Evolutionary conservation across 257 asterid genomes (phyloP), one percentile per base, ranked within the genome.

Genomic region (Datura wrightii): DNA sequence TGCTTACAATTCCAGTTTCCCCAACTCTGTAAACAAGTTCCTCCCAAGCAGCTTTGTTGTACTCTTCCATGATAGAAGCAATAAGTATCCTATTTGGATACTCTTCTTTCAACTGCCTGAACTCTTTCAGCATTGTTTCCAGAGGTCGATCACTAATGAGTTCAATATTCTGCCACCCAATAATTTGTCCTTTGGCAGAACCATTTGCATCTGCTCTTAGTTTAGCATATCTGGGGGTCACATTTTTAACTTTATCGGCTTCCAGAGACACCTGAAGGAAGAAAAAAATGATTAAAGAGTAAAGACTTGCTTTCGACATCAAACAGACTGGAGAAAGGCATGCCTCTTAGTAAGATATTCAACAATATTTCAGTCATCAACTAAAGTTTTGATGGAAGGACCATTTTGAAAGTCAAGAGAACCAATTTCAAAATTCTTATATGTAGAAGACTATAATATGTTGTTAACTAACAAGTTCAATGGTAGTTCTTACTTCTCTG

Each of bases 1-100:
- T 87, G 79, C 99, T 90, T 90, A 96, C 99, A 67, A 94, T 74
- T 87, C 99, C 99, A 86, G 95, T 88, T 90, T 96, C 94, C 90
- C 94, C 98, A 10, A 92, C 96, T 70, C 97, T 91, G 79, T 91
- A 95, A 86, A 96, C 92, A 79, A 96, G 98, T 89, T 96, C 99
- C 89, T 92, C 93, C 98, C 98, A 96, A 52, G 92, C 98, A 89
- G 92, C 91, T 89, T 92, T 94, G 92, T 92, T 82, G 83, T 94
- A 94, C 83, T 96, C 99, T 86, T 96, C 99, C 99, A 96, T 96
- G 90, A 96, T 89, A 4, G 99, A 96, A 85, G 98, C 99, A 90
- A 96, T 92, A 67, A 96, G 99, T 84, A 94, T 96, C 90, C 99
- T 91, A 84, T 92, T 95, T 1, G 98, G 99, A 71, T 90, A 94